Conservation (phyloP, 805 yeast species). For the Myxozyma sirexii region DNA sequence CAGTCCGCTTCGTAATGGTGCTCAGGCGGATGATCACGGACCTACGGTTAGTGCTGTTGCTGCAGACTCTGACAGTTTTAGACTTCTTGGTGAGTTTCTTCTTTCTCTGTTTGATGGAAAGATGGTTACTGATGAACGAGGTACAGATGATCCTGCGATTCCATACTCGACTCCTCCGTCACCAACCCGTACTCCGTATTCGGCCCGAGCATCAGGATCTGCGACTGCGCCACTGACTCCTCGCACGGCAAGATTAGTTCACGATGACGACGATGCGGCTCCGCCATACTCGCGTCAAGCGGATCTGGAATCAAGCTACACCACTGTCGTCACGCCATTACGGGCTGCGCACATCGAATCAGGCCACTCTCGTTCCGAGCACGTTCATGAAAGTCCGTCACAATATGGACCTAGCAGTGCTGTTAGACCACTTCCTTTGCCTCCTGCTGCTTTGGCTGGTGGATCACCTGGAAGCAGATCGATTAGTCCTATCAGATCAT, state of each 20-base stretch:
- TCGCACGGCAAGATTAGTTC: slow-evolving; percentile 1
- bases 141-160: slow-evolving; percentile 27
- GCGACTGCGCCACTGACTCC: slow-evolving; percentile 8
- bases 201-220: neutral
- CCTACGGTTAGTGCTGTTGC: neutral
- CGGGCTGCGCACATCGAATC: slow-evolving; percentile 20
- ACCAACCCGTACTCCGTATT: slow-evolving; percentile 19
- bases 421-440: slow-evolving; percentile 11
- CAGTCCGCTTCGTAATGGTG: slow-evolving; percentile 3
- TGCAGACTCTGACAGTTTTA: neutral
- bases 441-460: slow-evolving; percentile 14
- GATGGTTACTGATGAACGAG: neutral
- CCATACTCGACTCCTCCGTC: slow-evolving; percentile 33
- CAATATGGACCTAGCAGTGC: slow-evolving; percentile 3
- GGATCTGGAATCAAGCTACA: neutral
- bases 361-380: slow-evolving; percentile 4
- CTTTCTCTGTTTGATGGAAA: neutral
- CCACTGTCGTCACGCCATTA: slow-evolving; percentile 12
- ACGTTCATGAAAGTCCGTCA: neutral
- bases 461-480: slow-evolving; percentile 5
- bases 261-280: neutral
- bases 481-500: slow-evolving; percentile 3
- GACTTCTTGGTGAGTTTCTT: neutral
- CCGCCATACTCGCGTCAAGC: neutral
- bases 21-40: neutral